Evolutionary conservation across 148 eudicot species (phyloP).

Genomic region (Chenopodium quinoa): DNA sequence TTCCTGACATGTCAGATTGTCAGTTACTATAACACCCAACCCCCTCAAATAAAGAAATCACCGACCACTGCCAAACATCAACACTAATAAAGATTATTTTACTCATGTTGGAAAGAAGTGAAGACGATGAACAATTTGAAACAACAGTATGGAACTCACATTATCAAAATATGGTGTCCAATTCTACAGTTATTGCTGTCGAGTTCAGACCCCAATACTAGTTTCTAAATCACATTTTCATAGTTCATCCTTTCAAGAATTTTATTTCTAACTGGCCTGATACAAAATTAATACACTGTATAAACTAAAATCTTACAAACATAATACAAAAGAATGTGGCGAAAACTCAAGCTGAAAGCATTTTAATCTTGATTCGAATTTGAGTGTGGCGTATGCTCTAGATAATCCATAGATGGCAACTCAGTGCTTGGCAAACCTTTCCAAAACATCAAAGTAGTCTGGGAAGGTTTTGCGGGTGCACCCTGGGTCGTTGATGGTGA

Average conservation of each 20-base stretch:
- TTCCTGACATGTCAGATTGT: neutral
- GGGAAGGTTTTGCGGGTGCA: conserved; percentile 99
- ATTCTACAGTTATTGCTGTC: neutral
- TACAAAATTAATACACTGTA: conserved; percentile 1
- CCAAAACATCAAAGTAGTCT: conserved; percentile 85
- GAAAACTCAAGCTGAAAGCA: conserved; percentile 3
- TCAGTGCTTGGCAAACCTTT: conserved; percentile 63
- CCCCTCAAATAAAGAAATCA: neutral
- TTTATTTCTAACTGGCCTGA: conserved; percentile 2
- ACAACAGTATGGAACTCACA: neutral
- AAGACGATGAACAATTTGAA: neutral
- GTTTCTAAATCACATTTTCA: conserved; percentile 4
- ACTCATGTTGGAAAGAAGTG: neutral
- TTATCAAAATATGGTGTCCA: conserved; percentile 1
- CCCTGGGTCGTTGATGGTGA: conserved; percentile 86
- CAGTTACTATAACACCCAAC: neutral
- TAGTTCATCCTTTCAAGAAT: conserved; percentile 3
- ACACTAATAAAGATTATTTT: neutral
- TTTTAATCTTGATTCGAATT: neutral
- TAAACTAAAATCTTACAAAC: conserved; percentile 18
- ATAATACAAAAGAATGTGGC: conserved; percentile 22
- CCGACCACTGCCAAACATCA: neutral
- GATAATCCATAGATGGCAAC: neutral
- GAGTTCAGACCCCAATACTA: neutral
- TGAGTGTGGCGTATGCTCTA: neutral